Evolutionary conservation across 768 basidiomycete genomes (phyloP), one percentile per base, ranked within the genome.

Genomic region (Rhodotorula taiwanensis): DNA sequence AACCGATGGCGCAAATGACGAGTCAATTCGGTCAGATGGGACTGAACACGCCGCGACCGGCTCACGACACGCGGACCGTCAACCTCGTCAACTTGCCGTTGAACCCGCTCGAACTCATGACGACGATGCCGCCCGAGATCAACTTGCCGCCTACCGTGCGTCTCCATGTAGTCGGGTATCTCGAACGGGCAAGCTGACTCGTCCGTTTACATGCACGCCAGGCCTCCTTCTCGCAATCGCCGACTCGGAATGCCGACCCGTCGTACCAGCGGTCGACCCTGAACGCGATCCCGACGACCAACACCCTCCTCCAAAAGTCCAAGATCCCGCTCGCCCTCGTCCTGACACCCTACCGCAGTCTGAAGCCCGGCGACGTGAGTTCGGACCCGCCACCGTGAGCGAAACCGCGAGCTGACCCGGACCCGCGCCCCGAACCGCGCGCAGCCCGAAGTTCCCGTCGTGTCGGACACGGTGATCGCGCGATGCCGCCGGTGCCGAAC

Each of bases 401-500:
- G 23, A 20, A 47, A 20, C 2, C 56, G 7, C 11, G 27, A 34
- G 30, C 18, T 30, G 11, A 1, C 9, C 2, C 31, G 33, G 20
- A 25, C 34, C 16, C 25, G 11, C 14, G n/a, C 20, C 4, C 28
- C n/a, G n/a, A n/a, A n/a, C 2, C 20, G 11, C n/a, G 3, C 41
- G 7, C 86, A 91, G 61, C 84, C 85, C 45, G 81, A 83, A 2
- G 89, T 97, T 27, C 89, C 91, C n/a, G 80, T 97, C 44, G 83
- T 97, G 14, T 84, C 87, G 0, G 94, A 98, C 74, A 90, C 88
- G 0, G 87, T 97, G 48, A 97, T 97, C 72, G 93, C 94, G 47
- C 86, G 94, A 48, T 97, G 94, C 78, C 83, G 94, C 66, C 83
- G 94, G 25, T 97, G 94, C 80, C 84, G 94, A 74, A 87, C 91